Evolutionary conservation across 2,329 filamentous ascomycete species (phyloP).

Genomic region (Neofusicoccum ribis): DNA sequence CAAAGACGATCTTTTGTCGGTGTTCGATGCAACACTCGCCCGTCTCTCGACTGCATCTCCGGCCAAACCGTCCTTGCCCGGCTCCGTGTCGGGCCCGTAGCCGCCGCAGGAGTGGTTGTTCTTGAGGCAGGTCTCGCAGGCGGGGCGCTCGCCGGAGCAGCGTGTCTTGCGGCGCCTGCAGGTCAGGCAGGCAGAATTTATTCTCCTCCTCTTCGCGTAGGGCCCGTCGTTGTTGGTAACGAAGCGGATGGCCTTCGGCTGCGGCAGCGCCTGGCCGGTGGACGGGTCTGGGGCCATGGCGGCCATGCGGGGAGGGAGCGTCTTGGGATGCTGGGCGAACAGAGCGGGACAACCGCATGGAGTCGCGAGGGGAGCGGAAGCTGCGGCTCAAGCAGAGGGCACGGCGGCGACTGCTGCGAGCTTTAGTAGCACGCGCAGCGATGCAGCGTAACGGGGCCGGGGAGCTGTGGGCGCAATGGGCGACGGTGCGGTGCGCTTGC

Average conservation of each 20-base stretch:
- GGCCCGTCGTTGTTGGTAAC: slow-evolving; percentile 44
- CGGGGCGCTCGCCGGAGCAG: slow-evolving; percentile 46
- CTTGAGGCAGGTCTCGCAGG: slow-evolving; percentile 48
- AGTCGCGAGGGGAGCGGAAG: background rate
- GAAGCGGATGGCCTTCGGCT: slow-evolving; percentile 42
- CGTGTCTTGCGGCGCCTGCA: slow-evolving; percentile 53
- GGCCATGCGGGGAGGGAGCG: slow-evolving; percentile 11
- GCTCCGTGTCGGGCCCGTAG: slow-evolving; percentile 41
- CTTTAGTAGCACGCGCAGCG: slow-evolving; percentile 5
- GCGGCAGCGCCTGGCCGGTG: slow-evolving; percentile 26
- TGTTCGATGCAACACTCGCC: background rate
- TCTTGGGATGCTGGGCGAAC: background rate
- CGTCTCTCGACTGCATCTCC: background rate
- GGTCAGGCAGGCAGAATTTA: slow-evolving; percentile 47
- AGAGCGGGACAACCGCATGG: background rate
- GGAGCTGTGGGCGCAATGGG: slow-evolving; percentile 2
- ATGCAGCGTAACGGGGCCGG: background rate
- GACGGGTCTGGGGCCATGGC: slow-evolving; percentile 16
- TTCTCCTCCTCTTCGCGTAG: slow-evolving; percentile 43
- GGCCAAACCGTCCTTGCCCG: background rate
- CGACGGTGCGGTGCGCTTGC: background rate
- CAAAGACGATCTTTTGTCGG: background rate
- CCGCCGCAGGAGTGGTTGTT: slow-evolving; percentile 51
- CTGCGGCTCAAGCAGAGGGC: background rate
- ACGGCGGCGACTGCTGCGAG: background rate